These are phyloP conservation scores for Colletotrichum echinochloae DNA, from an alignment of 2,329 filamentous ascomycete species.

Conservation along the genomic window DNA sequence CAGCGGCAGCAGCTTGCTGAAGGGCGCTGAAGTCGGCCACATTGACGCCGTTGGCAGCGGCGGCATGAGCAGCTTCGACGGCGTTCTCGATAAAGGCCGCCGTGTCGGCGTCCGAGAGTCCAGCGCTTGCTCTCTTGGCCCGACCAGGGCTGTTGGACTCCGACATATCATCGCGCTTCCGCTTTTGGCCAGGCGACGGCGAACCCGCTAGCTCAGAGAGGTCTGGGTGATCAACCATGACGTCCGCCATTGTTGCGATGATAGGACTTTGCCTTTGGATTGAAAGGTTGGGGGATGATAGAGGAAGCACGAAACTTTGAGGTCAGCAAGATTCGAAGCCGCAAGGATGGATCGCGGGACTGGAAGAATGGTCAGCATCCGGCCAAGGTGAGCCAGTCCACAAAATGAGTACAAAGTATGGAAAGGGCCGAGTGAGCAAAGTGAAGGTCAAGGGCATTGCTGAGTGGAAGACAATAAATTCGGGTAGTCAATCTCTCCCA, in stretches of 20 bases:
- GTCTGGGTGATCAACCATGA: constrained; percentile 61
- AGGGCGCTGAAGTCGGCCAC: constrained; percentile 68
- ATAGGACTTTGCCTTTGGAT: neutral
- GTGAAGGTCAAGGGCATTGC: neutral
- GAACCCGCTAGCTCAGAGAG: constrained; percentile 52
- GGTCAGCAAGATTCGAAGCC: neutral
- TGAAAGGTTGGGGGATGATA: neutral
- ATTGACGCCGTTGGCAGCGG: constrained; percentile 56
- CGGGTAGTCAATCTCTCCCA: too few species aligned
- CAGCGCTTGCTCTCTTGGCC: constrained; percentile 63
- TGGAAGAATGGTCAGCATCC: neutral
- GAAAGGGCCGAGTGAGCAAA: neutral
- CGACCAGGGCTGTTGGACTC: constrained; percentile 63
- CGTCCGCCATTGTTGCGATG: constrained; percentile 58
- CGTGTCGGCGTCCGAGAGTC: constrained; percentile 56
- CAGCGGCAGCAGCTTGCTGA: constrained; percentile 62
- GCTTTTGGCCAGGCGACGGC: constrained; percentile 63
- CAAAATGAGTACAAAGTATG: neutral
- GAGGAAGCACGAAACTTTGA: neutral
- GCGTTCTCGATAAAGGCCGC: constrained; percentile 67
- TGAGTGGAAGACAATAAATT: neutral
- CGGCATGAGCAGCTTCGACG: constrained; percentile 57
- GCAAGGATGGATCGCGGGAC: neutral
- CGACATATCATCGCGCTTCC: constrained; percentile 63
- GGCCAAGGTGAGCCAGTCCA: neutral